Evolutionary conservation across 2,329 filamentous ascomycete genomes (phyloP).

Genomic region (Gnomoniopsis sp.): DNA sequence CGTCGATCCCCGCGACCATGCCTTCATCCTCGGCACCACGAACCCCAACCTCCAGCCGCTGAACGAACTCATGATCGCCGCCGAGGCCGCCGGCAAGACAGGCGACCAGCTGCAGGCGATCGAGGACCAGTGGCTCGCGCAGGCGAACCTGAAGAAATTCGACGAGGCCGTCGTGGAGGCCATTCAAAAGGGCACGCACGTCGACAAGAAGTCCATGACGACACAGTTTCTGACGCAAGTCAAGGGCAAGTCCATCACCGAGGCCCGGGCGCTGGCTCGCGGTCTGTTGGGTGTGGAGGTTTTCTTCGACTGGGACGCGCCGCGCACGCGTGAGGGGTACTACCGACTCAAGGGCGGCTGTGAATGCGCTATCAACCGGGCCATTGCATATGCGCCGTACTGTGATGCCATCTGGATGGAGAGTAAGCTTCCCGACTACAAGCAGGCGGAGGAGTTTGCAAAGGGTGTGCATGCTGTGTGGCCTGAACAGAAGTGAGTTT

Average conservation of each 20-base stretch:
- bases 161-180: conserved; percentile 82
- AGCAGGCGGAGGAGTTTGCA: conserved; percentile 90
- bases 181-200: conserved; percentile 65
- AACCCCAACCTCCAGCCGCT: conserved; percentile 82
- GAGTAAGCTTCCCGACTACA: conserved; percentile 89
- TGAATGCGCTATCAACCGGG: conserved; percentile 85
- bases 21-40: conserved; percentile 86
- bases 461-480: conserved; percentile 89
- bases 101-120: conserved; percentile 82
- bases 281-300: conserved; percentile 75
- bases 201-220: conserved; percentile 67
- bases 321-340: conserved; percentile 90
- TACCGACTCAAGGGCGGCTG: conserved; percentile 91
- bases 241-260: conserved; percentile 81
- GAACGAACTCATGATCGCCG: conserved; percentile 85
- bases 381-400: conserved; percentile 88
- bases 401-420: conserved; percentile 99
- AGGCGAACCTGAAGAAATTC: conserved; percentile 83
- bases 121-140: conserved; percentile 80
- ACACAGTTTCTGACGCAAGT: conserved; percentile 62
- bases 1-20: conserved; percentile 92
- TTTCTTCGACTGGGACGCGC: conserved; percentile 93
- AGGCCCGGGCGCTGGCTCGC: conserved; percentile 77
- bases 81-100: conserved; percentile 76
- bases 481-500: conserved; percentile 87